Conservation (phyloP, 768 basidiomycete species). For the Podaxis sp. region DNA sequence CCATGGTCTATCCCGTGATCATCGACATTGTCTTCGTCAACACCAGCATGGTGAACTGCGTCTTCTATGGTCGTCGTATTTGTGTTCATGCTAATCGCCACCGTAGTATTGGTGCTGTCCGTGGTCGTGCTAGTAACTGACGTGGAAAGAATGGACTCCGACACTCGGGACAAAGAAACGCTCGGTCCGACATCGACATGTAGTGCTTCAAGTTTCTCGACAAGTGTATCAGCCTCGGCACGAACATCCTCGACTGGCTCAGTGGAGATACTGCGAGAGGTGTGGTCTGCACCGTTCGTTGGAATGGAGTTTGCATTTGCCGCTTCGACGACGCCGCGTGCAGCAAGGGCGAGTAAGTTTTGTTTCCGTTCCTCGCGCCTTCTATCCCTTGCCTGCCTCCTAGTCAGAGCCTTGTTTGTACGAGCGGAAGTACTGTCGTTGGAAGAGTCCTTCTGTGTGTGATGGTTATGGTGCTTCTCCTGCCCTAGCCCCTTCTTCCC, state of each 20-base stretch:
- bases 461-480: conserved; percentile 14
- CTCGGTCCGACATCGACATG: not conserved
- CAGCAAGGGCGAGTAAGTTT: conserved; percentile 30
- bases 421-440: not conserved
- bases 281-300: not conserved
- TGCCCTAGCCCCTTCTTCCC: conserved; percentile 35
- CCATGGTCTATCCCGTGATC: not conserved
- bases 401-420: conserved; percentile 30
- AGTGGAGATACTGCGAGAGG: not conserved
- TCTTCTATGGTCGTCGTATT: not conserved
- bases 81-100: not conserved
- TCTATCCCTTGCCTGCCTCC: conserved; percentile 48
- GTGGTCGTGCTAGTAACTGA: not conserved
- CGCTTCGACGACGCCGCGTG: conserved; percentile 18
- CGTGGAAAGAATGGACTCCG: not conserved
- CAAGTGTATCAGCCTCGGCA: not conserved
- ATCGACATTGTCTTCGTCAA: not conserved
- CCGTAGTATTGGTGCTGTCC: not conserved
- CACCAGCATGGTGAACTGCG: not conserved
- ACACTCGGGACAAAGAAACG: not conserved
- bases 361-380: conserved; percentile 47
- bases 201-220: conserved; percentile 3
- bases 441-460: conserved; percentile 17
- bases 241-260: not conserved
- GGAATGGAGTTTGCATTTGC: not conserved